A percentile compares a stretch with the other conserved stretches of the same genome.
Conservation (phyloP, 2,329 filamentous ascomycete species). For the Ascosphaera aggregata region DNA sequence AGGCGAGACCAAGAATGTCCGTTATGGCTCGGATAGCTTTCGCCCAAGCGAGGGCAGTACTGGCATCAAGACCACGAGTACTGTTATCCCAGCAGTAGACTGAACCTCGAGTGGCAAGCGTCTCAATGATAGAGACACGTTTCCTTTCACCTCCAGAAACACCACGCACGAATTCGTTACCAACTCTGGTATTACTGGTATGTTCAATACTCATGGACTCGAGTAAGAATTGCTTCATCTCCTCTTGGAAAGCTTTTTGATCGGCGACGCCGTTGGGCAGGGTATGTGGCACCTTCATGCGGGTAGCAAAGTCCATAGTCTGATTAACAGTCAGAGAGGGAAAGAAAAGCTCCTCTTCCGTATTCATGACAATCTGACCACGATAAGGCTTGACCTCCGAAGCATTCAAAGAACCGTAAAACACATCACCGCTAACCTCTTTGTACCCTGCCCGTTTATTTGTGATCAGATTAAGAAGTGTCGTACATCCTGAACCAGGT, state of each 20-base stretch:
- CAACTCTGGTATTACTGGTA: constrained; percentile 63
- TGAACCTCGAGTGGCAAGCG: constrained; percentile 51
- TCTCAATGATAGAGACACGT: constrained; percentile 62
- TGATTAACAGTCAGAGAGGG: constrained; percentile 72
- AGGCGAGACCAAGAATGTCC: constrained; percentile 61
- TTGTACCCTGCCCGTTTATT: constrained; percentile 54
- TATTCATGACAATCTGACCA: constrained; percentile 67
- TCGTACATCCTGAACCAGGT: constrained; percentile 40
- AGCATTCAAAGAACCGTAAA: constrained; percentile 50
- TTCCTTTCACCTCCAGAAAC: constrained; percentile 60
- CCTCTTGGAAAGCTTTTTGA: constrained; percentile 41
- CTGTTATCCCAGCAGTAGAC: constrained; percentile 56
- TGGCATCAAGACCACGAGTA: constrained; percentile 44
- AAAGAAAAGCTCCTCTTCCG: constrained; percentile 69
- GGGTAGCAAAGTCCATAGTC: constrained; percentile 63
- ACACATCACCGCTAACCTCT: constrained; percentile 44
- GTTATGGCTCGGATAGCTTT: constrained; percentile 58
- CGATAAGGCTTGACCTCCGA: constrained; percentile 50
- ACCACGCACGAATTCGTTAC: constrained; percentile 58
- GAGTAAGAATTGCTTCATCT: constrained; percentile 48
- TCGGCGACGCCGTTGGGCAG: constrained; percentile 32
- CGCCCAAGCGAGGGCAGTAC: constrained; percentile 41
- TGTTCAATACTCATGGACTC: constrained; percentile 93
- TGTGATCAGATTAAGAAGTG: constrained; percentile 62
- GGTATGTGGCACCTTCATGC: constrained; percentile 63